Conservation (phyloP, 2,329 filamentous ascomycete genomes). For the Cordyceps militaris region DNA sequence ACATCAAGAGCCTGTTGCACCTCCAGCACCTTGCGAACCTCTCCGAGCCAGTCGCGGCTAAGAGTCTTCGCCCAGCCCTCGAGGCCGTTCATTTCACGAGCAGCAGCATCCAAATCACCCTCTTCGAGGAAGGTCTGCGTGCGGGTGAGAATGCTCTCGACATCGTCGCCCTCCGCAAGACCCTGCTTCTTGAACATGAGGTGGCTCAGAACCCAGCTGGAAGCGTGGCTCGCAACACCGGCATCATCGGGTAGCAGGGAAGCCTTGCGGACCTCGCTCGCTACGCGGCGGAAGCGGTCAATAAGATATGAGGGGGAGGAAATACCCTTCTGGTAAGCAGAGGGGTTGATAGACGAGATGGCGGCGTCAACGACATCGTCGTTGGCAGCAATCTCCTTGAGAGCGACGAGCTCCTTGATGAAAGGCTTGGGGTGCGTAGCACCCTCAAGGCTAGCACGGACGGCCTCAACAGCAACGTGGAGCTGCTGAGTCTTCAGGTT, state of each 20-base stretch:
- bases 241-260: constrained; percentile 87
- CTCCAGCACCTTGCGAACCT: constrained; percentile 87
- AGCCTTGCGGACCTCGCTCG: constrained; percentile 88
- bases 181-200: constrained; percentile 94
- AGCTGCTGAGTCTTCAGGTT: constrained; percentile 95
- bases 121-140: constrained; percentile 89
- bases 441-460: constrained; percentile 74
- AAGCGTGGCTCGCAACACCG: constrained; percentile 88
- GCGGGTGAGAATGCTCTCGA: constrained; percentile 85
- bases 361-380: constrained; percentile 86
- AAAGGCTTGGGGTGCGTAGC: constrained; percentile 70
- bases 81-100: constrained; percentile 89
- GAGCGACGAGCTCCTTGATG: constrained; percentile 82
- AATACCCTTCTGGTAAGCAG: constrained; percentile 87
- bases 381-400: constrained; percentile 83
- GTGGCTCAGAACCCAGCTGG: constrained; percentile 83
- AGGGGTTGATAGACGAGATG: constrained; percentile 92
- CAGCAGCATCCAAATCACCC: constrained; percentile 83
- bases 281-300: constrained; percentile 91
- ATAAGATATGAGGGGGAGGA: constrained; percentile 78
- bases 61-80: constrained; percentile 93
- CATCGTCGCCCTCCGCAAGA: constrained; percentile 74
- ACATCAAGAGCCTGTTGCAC: constrained; percentile 95
- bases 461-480: constrained; percentile 89
- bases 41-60: constrained; percentile 86